Evolutionary conservation across 2,329 filamentous ascomycete species (phyloP).

Genomic region (Penicillium sumatraense): DNA sequence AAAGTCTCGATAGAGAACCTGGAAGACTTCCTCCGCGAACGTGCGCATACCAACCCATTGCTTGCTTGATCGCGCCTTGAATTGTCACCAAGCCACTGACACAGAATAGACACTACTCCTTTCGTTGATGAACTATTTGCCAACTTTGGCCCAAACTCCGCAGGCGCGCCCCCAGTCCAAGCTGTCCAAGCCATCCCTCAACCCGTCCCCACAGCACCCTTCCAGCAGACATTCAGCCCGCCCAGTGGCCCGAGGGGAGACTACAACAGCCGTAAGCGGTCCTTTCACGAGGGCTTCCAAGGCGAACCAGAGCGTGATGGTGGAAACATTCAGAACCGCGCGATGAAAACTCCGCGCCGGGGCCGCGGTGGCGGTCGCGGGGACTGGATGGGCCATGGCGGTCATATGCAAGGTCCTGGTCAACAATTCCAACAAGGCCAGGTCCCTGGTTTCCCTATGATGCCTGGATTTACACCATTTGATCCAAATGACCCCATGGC

Average conservation of each 20-base stretch:
- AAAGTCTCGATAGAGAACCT: slow-evolving; percentile 60
- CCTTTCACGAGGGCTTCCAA: slow-evolving; percentile 56
- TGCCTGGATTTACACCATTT: slow-evolving; percentile 55
- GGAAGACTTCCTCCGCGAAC: slow-evolving; percentile 62
- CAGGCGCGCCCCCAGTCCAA: slow-evolving; percentile 29
- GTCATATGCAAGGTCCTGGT: slow-evolving; percentile 19
- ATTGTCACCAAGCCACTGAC: slow-evolving; percentile 17
- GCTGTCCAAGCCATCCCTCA: slow-evolving; percentile 29
- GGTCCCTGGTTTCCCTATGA: slow-evolving; percentile 40
- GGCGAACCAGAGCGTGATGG: slow-evolving; percentile 49
- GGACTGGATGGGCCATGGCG: slow-evolving; percentile 42
- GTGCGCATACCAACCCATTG: no score
- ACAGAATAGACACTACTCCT: slow-evolving; percentile 48
- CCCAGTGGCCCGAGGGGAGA: slow-evolving; percentile 28
- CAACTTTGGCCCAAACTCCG: slow-evolving; percentile 53
- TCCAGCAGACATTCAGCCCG: slow-evolving; percentile 27
- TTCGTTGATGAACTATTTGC: slow-evolving; percentile 63
- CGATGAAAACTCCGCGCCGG: slow-evolving; percentile 51
- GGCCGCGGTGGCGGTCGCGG: slow-evolving; percentile 49
- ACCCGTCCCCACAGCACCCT: slow-evolving; percentile 22
- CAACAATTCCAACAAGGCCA: slow-evolving; percentile 34
- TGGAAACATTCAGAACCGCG: slow-evolving; percentile 48
- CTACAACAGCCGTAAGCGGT: slow-evolving; percentile 56
- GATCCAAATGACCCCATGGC: slow-evolving; percentile 62
- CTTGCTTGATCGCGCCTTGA: neutral